Conservation (phyloP, 108 stramenopile species). For the Skeletonema potamos region DNA sequence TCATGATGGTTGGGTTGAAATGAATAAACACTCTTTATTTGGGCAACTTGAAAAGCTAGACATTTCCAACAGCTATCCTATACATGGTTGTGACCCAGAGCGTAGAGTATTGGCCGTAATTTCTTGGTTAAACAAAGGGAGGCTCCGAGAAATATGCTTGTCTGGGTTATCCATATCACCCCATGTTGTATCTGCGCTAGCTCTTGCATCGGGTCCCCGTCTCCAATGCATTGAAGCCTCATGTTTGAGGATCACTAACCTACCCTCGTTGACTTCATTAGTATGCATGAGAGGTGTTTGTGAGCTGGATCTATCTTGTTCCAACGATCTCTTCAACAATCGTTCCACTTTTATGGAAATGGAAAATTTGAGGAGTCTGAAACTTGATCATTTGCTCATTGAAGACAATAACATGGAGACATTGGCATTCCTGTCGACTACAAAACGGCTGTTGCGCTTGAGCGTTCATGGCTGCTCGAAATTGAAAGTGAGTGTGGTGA, state of each 20-base stretch:
- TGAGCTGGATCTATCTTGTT: conserved; percentile 9
- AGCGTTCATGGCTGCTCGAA: conserved; percentile 10
- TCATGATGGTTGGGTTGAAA: not conserved
- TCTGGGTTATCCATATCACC: not conserved
- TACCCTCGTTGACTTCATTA: not conserved
- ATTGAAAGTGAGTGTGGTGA: conserved; percentile 1
- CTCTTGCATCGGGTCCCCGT: not conserved
- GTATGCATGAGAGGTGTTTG: not conserved
- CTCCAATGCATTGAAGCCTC: not conserved
- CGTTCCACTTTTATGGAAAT: not conserved
- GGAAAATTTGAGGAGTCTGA: conserved; percentile 12
- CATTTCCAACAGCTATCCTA: not conserved
- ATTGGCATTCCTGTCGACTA: not conserved
- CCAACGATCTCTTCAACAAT: not conserved
- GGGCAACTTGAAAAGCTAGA: conserved; percentile 1
- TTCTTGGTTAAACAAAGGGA: conserved; percentile 19
- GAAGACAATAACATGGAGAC: not conserved
- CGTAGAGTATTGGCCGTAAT: conserved; percentile 4
- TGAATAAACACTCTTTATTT: conserved; percentile 2
- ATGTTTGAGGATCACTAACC: not conserved
- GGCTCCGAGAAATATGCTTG: not conserved
- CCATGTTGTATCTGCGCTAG: not conserved
- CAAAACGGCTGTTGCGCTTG: conserved; percentile 6
- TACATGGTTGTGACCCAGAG: not conserved
- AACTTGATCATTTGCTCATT: conserved; percentile 6